Evolutionary conservation across 768 basidiomycete species (phyloP).

Genomic region (Leucocoprinus leucothites): DNA sequence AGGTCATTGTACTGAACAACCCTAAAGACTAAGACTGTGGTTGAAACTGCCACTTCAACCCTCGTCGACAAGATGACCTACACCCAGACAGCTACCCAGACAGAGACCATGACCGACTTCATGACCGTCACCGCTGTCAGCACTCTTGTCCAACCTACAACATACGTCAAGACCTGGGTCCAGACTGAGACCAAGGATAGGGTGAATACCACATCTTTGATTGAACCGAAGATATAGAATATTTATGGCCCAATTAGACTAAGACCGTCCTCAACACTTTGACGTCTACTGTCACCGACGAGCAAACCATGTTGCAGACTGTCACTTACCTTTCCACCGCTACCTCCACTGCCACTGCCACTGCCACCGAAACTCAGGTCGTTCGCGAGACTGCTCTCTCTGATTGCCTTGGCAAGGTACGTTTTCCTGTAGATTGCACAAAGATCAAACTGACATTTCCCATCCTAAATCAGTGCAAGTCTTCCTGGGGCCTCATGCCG

Average conservation of each 20-base stretch:
- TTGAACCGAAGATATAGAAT: background rate
- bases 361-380: conserved; percentile 30
- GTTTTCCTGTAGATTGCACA: conserved; percentile 11
- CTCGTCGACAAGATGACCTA: conserved; percentile 52
- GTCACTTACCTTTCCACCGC: conserved; percentile 49
- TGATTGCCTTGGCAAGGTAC: conserved; percentile 49
- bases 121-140: conserved; percentile 50
- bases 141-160: conserved; percentile 57
- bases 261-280: conserved; percentile 55
- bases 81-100: conserved; percentile 54
- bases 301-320: conserved; percentile 47
- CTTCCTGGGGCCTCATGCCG: conserved; percentile 43
- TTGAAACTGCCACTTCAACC: conserved; percentile 47
- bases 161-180: conserved; percentile 49
- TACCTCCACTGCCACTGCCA: conserved; percentile 43
- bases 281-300: conserved; percentile 48
- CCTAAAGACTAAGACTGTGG: conserved; percentile 51
- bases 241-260: conserved; percentile 35
- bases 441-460: conserved; percentile 14
- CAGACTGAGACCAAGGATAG: conserved; percentile 57
- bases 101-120: conserved; percentile 50
- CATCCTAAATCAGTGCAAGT: conserved; percentile 47
- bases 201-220: conserved; percentile 29
- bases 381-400: conserved; percentile 50
- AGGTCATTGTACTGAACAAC: background rate